Percentiles rank a stretch among this genome's conserved stretches.
phyloP scores from a whole-genome alignment of 1,284 basidiomycete species.

The Wolfiporia cocos region DNA sequence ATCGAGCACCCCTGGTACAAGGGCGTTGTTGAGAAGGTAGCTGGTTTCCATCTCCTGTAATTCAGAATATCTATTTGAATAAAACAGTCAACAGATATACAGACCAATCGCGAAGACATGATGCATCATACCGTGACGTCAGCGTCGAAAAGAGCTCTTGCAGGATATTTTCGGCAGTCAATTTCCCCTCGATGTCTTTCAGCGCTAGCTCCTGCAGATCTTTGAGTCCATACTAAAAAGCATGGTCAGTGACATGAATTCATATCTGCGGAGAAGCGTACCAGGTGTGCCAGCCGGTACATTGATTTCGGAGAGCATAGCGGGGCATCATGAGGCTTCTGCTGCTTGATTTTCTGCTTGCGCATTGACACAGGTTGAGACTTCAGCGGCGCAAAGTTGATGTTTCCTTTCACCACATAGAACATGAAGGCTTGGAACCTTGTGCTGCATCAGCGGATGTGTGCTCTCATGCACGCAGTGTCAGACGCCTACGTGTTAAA shows the following conservation, averaged over 20 bases:
- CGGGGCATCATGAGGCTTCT: neutral
- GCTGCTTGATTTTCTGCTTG: neutral
- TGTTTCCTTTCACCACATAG: constrained; percentile 9
- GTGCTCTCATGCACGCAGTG: too few species aligned
- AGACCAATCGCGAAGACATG: neutral
- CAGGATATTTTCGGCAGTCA: constrained; percentile 11
- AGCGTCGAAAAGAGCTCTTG: constrained; percentile 12
- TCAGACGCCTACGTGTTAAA: constrained; percentile 6
- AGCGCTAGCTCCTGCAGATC: constrained; percentile 6
- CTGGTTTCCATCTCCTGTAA: neutral
- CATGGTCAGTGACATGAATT: too few species aligned
- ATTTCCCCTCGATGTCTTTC: constrained; percentile 8
- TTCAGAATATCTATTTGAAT: constrained; percentile 6
- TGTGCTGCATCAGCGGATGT: too few species aligned
- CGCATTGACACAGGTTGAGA: neutral
- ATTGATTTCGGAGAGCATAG: constrained; percentile 11
- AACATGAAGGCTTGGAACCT: constrained; percentile 9
- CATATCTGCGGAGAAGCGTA: neutral
- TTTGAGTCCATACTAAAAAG: constrained; percentile 9
- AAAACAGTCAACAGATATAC: too few species aligned
- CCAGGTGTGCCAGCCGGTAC: constrained; percentile 9
- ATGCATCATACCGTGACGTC: constrained; percentile 4
- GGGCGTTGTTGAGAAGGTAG: neutral
- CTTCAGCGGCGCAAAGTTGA: constrained; percentile 8
- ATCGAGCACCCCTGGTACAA: neutral